Conservation (phyloP, 345 rosid genomes). For the Acer yangbiense region DNA sequence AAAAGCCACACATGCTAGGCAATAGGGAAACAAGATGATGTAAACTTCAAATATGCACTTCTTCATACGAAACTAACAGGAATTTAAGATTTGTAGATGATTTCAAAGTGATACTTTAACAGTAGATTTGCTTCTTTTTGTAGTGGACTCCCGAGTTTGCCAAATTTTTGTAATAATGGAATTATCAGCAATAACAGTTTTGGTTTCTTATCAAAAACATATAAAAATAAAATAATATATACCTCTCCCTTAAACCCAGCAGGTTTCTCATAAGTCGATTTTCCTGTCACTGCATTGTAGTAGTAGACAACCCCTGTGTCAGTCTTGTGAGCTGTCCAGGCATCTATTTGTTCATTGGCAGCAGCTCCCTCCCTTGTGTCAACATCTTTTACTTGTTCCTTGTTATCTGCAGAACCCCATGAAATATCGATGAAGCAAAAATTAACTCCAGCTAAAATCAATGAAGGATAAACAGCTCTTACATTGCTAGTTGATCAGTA, state of each 20-base stretch:
- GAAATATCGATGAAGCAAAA: constrained; percentile 37
- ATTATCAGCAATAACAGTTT: neutral
- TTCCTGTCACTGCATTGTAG: constrained; percentile 85
- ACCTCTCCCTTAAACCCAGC: constrained; percentile 81
- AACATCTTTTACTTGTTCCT: constrained; percentile 43
- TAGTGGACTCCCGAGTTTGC: neutral
- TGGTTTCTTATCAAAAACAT: neutral
- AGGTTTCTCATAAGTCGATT: constrained; percentile 90
- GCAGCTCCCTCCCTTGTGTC: constrained; percentile 35
- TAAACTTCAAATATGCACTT: neutral
- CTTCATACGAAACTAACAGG: neutral
- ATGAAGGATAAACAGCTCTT: constrained; percentile 60
- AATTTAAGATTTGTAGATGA: neutral
- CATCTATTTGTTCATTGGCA: constrained; percentile 48
- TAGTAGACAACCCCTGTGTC: constrained; percentile 80
- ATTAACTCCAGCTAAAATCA: constrained; percentile 35
- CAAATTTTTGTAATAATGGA: neutral
- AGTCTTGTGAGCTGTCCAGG: constrained; percentile 96
- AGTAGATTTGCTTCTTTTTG: neutral
- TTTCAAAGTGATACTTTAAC: neutral
- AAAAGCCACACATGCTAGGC: neutral
- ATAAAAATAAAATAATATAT: constrained; percentile 18
- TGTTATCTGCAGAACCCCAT: constrained; percentile 56
- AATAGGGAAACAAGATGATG: neutral
- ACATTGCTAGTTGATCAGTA: constrained; percentile 56